Percentiles rank a stretch among this genome's conserved stretches.
phyloP scores from a whole-genome alignment of 2,329 filamentous ascomycete species.

The Aspergillus sp. region DNA sequence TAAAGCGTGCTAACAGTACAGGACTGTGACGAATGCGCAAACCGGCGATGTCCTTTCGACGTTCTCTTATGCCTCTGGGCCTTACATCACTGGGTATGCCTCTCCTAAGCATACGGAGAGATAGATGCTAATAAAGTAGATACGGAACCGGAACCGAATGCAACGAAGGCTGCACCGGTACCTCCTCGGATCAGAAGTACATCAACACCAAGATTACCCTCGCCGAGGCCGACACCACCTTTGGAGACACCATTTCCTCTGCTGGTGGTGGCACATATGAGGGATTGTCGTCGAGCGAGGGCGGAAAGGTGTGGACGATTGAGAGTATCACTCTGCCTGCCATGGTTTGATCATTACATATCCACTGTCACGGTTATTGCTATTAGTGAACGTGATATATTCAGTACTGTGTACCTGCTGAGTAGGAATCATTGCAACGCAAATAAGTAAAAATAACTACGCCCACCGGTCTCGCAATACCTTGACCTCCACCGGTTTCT shows the following conservation, averaged over 20 bases:
- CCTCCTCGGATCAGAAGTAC: conserved; percentile 41
- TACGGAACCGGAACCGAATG: conserved; percentile 46
- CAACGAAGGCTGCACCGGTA: conserved; percentile 38
- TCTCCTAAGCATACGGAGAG: too few relatives aligned
- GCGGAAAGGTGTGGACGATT: conserved; percentile 41
- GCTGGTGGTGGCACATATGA: conserved; percentile 36
- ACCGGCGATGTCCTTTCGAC: conserved; percentile 35
- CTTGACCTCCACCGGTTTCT: background rate
- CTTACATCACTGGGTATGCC: conserved; percentile 36
- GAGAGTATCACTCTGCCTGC: conserved; percentile 35
- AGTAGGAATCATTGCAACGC: too few relatives aligned
- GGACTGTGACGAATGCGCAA: conserved; percentile 35
- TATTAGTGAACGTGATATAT: too few relatives aligned
- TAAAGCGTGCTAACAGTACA: background rate
- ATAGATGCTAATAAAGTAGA: conserved; percentile 6
- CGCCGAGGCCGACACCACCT: conserved; percentile 8
- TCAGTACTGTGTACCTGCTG: too few relatives aligned
- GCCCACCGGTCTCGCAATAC: background rate
- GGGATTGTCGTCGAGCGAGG: conserved; percentile 32
- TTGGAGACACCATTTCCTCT: conserved; percentile 24
- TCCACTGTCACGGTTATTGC: too few relatives aligned
- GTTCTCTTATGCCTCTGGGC: conserved; percentile 36
- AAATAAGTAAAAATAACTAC: background rate
- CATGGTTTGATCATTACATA: conserved; percentile 22
- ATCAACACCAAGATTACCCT: conserved; percentile 27